phyloP scores from a whole-genome alignment of 345 rosid genomes.

The Fremontodendron californicum region DNA sequence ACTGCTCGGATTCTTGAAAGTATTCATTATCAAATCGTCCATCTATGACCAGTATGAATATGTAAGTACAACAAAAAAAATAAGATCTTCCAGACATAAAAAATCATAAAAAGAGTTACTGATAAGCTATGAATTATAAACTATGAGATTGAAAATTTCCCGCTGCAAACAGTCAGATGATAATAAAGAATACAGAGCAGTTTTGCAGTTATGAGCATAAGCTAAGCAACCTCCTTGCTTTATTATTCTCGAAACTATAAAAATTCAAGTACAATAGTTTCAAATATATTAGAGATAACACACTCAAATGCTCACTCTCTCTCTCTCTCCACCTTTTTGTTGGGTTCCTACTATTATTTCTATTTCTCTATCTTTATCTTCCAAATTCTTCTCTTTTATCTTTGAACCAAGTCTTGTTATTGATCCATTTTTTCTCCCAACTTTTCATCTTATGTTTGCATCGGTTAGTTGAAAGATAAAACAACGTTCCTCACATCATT shows the following conservation, averaged over 20 bases:
- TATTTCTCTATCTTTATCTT: constrained; percentile 1
- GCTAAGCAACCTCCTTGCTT: not conserved
- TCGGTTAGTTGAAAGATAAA: not conserved
- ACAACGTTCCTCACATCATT: not conserved
- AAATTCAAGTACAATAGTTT: not conserved
- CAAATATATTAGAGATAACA: not conserved
- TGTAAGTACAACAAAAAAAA: not conserved
- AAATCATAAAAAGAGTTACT: not conserved
- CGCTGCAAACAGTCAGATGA: not conserved
- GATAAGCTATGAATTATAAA: not conserved
- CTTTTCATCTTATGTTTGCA: not conserved
- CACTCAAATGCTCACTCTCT: not conserved
- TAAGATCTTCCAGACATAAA: not conserved
- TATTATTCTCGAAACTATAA: not conserved
- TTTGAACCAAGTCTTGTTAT: not conserved
- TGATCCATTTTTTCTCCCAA: not conserved
- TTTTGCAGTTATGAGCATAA: not conserved
- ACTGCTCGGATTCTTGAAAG: constrained; percentile 73
- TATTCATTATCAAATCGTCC: constrained; percentile 82
- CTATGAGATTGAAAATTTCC: not conserved
- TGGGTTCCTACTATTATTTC: not conserved
- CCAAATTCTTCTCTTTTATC: not conserved
- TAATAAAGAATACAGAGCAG: not conserved
- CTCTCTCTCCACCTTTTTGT: not conserved
- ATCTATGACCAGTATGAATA: constrained; percentile 33